Base-by-base conservation (phyloP, 2,329 filamentous ascomycete species). In the Cucurbitaria berberidis region DNA sequence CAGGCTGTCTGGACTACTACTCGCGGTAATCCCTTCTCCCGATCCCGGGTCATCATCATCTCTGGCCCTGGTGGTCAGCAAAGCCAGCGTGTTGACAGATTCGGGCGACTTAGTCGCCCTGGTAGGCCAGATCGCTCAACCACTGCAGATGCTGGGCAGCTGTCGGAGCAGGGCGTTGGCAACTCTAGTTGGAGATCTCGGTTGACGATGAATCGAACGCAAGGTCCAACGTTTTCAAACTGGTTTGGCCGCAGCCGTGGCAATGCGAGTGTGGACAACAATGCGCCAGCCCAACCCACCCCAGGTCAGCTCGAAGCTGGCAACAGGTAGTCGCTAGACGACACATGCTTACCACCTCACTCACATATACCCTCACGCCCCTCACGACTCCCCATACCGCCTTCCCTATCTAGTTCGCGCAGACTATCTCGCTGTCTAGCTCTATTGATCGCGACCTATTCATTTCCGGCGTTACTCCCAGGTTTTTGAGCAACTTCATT, bases 271-370 rank as follows among this genome's bases (percentile, higher is more conserved):
- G 56, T 54, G n/a, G 59, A 66, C 22, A 51, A 47, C 24, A 51
- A 51, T 35, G 53, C 53, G 16, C 44, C 48, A 3, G 38, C 62
- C 9, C 65, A 68, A 35, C 63, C 69, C 22, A 74, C 72, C 3
- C 72, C 72, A n/a, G 59, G 56, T 35, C 72, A 75, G 57, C 72
- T 75, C 38, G 72, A 75, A 55, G 70, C 72, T 42, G 72, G 69
- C 35, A 69, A 64, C 45, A 66, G 71, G 63, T 73, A 62, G 57
- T 44, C 45, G 41, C 27, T 26, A 48, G 40, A 27, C 40, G 40
- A 42, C 40, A 18, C 16, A 13, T 39, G 35, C 4, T 39, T 26
- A 10, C n/a, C 21, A 26, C 15, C 19, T 18, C 19, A 27, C 19
- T 22, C 22, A 11, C 24, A 42, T 18, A 42, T 26, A 26, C 24